These are phyloP conservation scores for Fusarium tupiense DNA, from an alignment of 2,329 filamentous ascomycete species.

Conservation along the genomic window DNA sequence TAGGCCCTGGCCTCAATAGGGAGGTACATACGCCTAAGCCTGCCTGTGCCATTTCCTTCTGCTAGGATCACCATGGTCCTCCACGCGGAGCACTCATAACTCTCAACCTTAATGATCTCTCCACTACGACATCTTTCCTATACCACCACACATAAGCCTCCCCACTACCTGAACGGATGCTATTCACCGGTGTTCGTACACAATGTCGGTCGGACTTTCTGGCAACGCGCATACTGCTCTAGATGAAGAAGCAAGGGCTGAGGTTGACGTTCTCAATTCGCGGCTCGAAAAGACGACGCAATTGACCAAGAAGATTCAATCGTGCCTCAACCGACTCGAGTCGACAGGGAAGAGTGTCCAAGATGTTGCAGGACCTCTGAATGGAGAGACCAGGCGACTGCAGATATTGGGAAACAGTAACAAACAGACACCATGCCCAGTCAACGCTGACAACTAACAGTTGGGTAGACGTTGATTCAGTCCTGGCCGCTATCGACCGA, in stretches of 20 bases:
- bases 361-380: conserved; percentile 91
- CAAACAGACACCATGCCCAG: conserved; percentile 10
- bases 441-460: conserved; percentile 20
- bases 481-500: conserved; percentile 87
- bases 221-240: conserved; percentile 59
- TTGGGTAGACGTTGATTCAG: conserved; percentile 78
- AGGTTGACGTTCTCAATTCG: conserved; percentile 76
- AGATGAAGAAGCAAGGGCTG: conserved; percentile 74
- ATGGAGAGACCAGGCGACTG: conserved; percentile 88
- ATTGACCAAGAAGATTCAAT: conserved; percentile 94
- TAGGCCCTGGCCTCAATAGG: not conserved
- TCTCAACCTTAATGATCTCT: conserved; percentile 2
- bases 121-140: not conserved
- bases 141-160: not conserved
- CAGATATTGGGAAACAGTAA: conserved; percentile 85
- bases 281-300: conserved; percentile 90
- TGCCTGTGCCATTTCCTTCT: not conserved
- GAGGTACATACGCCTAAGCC: not conserved
- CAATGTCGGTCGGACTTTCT: conserved; percentile 63
- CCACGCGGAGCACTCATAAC: not conserved
- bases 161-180: not conserved
- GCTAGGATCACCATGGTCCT: conserved; percentile 1
- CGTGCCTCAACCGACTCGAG: conserved; percentile 84
- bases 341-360: conserved; percentile 89
- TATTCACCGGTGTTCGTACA: not conserved